Evolutionary conservation across 306 rosid species (phyloP).

Genomic region (Malus domestica): ASM211411v1 NC_041800.1:15714501-15715000

Average conservation of each 20-base stretch:
- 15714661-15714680: not conserved
- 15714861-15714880: not conserved
- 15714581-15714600: too few relatives aligned
- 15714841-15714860: not conserved
- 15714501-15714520: too few relatives aligned
- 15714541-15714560: too few relatives aligned
- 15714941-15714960: not conserved
- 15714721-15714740: not conserved
- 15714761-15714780: not conserved
- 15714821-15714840: not conserved
- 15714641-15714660: too few relatives aligned
- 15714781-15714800: not conserved
- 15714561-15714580: too few relatives aligned
- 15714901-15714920: not conserved
- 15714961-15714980: too few relatives aligned
- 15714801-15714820: not conserved
- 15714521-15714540: too few relatives aligned
- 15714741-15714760: not conserved
- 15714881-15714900: not conserved
- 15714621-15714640: too few relatives aligned
- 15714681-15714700: too few relatives aligned
- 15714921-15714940: not conserved
- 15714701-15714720: not conserved
- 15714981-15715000: too few relatives aligned
- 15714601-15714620: too few relatives aligned